Base-by-base conservation (phyloP, 257 asterid genomes). In the Salvia splendens region DNA sequence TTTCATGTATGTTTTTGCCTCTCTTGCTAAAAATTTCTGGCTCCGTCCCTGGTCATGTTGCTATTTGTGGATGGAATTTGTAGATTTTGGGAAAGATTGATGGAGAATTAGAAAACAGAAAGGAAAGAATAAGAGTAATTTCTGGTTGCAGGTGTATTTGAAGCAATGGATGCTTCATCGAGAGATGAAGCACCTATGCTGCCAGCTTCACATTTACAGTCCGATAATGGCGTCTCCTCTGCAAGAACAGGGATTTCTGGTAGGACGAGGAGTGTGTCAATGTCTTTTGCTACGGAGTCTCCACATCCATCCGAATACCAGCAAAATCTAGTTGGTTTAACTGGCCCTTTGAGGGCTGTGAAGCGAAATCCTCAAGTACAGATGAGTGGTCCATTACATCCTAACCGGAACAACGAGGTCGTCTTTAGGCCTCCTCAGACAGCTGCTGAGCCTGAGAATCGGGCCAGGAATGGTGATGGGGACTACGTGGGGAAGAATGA, bases 301-400 rank as follows among this genome's bases (percentile, higher is more conserved):
- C 10, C 58, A 66, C 82, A 77, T 49, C 69, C 82, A 35, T 79
- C 79, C 33, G 86, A 67, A 63, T 62, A 76, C 17, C 72, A 76
- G 64, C 81, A 64, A 59, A 75, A 56, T 52, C 75, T 78, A 24
- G 79, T 77, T 65, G 85, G 89, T 9, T 73, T 80, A 75, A 89
- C 97, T 4, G 98, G 94, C 68, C 95, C 96, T 5, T 72, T 92
- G 68, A 81, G 82, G 67, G 83, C 55, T 75, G 79, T 66, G 40
- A 75, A 76, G 75, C 78, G 60, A 67, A 68, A 72, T 57, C 12
- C 85, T 4, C 60, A 60, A 42, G 75, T 71, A 69, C 86, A 84
- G 46, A 80, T 82, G 87, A 88, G 80, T 45, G 96, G 89, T 53
- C 95, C 96, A 28, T 69, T 80, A 43, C 74, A 77, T 20, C 71